Percentiles rank a stretch among this genome's conserved stretches.
phyloP scores from a whole-genome alignment of 2,329 filamentous ascomycete genomes.

The Ophiocordyceps robertsii region DNA sequence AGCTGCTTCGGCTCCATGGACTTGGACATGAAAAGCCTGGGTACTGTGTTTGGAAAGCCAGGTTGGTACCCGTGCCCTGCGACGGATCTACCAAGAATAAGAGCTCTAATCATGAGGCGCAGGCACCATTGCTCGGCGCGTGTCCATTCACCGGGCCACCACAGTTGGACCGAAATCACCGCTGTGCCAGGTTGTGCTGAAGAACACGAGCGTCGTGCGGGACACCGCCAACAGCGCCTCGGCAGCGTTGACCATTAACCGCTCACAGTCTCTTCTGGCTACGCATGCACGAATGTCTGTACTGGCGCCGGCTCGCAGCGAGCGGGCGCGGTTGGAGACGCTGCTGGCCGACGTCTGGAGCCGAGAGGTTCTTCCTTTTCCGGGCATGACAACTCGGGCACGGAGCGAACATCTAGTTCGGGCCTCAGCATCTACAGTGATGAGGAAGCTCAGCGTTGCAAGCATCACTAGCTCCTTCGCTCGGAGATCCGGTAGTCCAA shows the following conservation, averaged over 20 bases:
- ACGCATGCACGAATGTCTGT: slow-evolving; percentile 52
- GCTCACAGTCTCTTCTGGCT: slow-evolving; percentile 70
- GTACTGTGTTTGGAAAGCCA: slow-evolving; percentile 60
- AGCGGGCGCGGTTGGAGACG: slow-evolving; percentile 65
- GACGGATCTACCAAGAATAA: not conserved
- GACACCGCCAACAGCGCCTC: slow-evolving; percentile 30
- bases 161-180: slow-evolving; percentile 57
- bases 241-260: slow-evolving; percentile 44
- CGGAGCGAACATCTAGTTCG: slow-evolving; percentile 60
- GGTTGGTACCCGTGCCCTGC: slow-evolving; percentile 24
- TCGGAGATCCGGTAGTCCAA: slow-evolving; percentile 50
- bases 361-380: slow-evolving; percentile 64
- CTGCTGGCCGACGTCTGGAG: slow-evolving; percentile 73
- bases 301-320: slow-evolving; percentile 59
- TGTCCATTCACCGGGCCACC: slow-evolving; percentile 69
- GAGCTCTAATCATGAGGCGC: not conserved
- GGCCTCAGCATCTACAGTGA: slow-evolving; percentile 71
- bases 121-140: slow-evolving; percentile 50
- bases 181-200: slow-evolving; percentile 68
- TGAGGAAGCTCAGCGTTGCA: slow-evolving; percentile 74
- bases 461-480: slow-evolving; percentile 67
- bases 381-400: slow-evolving; percentile 58
- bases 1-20: slow-evolving; percentile 49
- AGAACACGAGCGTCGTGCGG: slow-evolving; percentile 63
- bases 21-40: slow-evolving; percentile 60